Evolutionary conservation across 2,329 filamentous ascomycete genomes (phyloP).

Genomic region (Aspergillus flavus): DNA sequence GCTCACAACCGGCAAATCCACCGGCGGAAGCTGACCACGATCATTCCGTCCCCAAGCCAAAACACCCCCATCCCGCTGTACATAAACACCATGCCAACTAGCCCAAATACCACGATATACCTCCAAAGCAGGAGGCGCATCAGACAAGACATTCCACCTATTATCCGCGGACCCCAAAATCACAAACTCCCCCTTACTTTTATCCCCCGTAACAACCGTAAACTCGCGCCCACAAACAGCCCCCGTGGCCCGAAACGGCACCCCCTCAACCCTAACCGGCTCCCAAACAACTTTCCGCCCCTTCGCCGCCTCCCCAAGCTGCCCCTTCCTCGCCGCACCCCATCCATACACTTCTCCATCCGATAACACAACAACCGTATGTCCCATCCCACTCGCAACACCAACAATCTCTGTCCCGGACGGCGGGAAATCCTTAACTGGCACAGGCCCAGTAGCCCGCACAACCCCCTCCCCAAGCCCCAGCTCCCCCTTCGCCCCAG

Average conservation of each 20-base stretch:
- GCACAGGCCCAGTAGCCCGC: constrained; percentile 42
- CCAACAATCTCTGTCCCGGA: constrained; percentile 60
- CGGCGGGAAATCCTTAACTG: constrained; percentile 67
- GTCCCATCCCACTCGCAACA: constrained; percentile 74
- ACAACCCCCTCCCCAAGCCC: constrained; percentile 56
- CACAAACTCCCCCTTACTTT: constrained; percentile 59
- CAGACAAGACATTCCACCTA: constrained; percentile 68
- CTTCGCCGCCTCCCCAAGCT: constrained; percentile 66
- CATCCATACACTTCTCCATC: constrained; percentile 83
- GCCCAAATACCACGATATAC: constrained; percentile 68
- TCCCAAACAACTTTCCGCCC: constrained; percentile 52
- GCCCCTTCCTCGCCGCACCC: constrained; percentile 84
- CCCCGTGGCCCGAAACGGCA: constrained; percentile 63
- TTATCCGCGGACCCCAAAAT: constrained; percentile 68
- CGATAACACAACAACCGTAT: constrained; percentile 72
- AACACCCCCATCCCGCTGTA: constrained; percentile 66
- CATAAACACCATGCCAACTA: constrained; percentile 80
- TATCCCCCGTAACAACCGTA: constrained; percentile 67
- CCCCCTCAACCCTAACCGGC: constrained; percentile 64
- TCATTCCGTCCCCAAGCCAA: constrained; percentile 82
- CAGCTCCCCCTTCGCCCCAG: constrained; percentile 71
- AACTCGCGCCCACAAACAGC: constrained; percentile 84
- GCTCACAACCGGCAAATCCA: constrained; percentile 59
- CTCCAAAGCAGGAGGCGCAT: constrained; percentile 60
- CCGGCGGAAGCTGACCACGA: constrained; percentile 76